These are phyloP conservation scores for Ceratobasidium sp. DNA, from an alignment of 1,284 basidiomycete genomes.

Conservation along the genomic window DNA sequence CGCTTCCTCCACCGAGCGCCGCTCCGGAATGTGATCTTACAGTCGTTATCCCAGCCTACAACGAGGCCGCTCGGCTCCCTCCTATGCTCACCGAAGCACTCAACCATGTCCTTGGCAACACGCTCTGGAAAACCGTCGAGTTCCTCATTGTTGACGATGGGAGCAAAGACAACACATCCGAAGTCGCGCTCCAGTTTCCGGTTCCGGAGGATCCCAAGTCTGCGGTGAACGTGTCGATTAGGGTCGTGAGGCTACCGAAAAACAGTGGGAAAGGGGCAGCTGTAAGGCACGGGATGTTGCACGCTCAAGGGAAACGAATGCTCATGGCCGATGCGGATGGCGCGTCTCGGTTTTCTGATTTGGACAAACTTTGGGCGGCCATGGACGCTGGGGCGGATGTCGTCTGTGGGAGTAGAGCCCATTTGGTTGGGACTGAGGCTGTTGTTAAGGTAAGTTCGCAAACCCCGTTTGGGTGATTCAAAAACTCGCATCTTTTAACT, in stretches of 20 bases:
- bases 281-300: slow-evolving; percentile 86
- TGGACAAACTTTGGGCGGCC: slow-evolving; percentile 72
- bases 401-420: slow-evolving; percentile 83
- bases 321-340: slow-evolving; percentile 95
- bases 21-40: slow-evolving; percentile 67
- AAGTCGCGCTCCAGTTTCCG: slow-evolving; percentile 65
- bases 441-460: slow-evolving; percentile 82
- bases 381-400: slow-evolving; percentile 77
- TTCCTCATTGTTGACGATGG: slow-evolving; percentile 92
- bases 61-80: slow-evolving; percentile 81
- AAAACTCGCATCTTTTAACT: not conserved
- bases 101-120: slow-evolving; percentile 53
- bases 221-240: slow-evolving; percentile 60
- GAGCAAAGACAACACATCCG: slow-evolving; percentile 75
- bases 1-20: slow-evolving; percentile 63
- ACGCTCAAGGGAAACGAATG: slow-evolving; percentile 76
- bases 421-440: slow-evolving; percentile 87
- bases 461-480: slow-evolving; percentile 6
- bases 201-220: slow-evolving; percentile 61
- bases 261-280: slow-evolving; percentile 94
- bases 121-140: slow-evolving; percentile 60
- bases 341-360: slow-evolving; percentile 83
- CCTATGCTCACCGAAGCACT: slow-evolving; percentile 80
- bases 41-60: slow-evolving; percentile 89
- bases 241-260: slow-evolving; percentile 75